A percentile compares a stretch with the other conserved stretches of the same genome.
Conservation (phyloP, 208 protist species). For the Leishmania amazonensis region DNA sequence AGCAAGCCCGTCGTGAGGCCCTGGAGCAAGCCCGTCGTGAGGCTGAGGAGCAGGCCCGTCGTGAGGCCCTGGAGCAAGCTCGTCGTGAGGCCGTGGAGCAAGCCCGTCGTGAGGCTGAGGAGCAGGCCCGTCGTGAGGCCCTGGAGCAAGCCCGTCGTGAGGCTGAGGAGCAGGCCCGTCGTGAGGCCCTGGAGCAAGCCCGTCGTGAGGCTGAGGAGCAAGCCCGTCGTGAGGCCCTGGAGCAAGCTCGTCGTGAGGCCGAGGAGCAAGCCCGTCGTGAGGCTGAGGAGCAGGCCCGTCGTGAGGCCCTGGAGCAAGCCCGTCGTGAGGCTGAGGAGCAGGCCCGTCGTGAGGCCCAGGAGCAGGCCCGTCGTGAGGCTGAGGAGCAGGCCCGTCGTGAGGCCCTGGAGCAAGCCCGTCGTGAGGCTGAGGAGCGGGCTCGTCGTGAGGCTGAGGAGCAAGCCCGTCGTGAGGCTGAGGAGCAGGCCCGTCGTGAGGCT, state of each 20-base stretch:
- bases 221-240: conserved; percentile 46
- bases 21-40: conserved; percentile 20
- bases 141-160: conserved; percentile 27
- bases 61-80: neutral
- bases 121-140: conserved; percentile 76
- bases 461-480: conserved; percentile 41
- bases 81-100: neutral
- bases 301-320: conserved; percentile 56
- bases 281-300: conserved; percentile 41
- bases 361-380: conserved; percentile 82
- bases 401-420: conserved; percentile 24
- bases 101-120: conserved; percentile 65
- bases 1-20: conserved; percentile 18
- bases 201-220: conserved; percentile 74
- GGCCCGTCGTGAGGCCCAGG: conserved; percentile 33
- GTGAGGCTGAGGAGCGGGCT: conserved; percentile 38
- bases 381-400: conserved; percentile 36
- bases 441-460: conserved; percentile 39
- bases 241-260: conserved; percentile 42
- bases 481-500: conserved; percentile 38
- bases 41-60: conserved; percentile 32
- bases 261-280: conserved; percentile 47
- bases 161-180: conserved; percentile 24
- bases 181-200: conserved; percentile 56
- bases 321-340: conserved; percentile 74